These are phyloP conservation scores for Gilbertella persicaria DNA, from an alignment of 371 early-diverging fungal species.

Conservation along the genomic window DNA sequence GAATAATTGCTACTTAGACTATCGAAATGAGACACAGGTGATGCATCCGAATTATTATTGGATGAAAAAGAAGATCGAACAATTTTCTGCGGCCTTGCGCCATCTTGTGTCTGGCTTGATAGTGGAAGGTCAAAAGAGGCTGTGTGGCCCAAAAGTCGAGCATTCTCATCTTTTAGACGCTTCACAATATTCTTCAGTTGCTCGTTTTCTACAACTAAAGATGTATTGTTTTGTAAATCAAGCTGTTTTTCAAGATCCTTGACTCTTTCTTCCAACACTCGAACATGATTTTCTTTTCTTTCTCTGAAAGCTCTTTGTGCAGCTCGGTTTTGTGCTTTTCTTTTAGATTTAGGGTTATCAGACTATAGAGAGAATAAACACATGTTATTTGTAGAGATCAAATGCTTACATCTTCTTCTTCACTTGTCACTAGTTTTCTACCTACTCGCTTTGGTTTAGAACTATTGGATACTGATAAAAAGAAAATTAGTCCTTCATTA, in stretches of 20 bases:
- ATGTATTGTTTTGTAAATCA: conserved; percentile 23
- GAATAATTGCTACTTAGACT: conserved; percentile 11
- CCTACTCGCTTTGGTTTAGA: conserved; percentile 17
- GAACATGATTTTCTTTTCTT: conserved; percentile 67
- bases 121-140: conserved; percentile 52
- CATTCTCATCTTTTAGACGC: conserved; percentile 51
- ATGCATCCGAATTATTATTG: not conserved
- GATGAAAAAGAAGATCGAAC: conserved; percentile 17
- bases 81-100: conserved; percentile 27
- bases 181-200: conserved; percentile 46
- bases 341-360: conserved; percentile 46
- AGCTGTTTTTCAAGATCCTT: conserved; percentile 58
- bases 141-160: conserved; percentile 39
- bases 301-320: conserved; percentile 79
- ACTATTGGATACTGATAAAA: not conserved
- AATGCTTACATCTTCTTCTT: conserved; percentile 24
- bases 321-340: conserved; percentile 74
- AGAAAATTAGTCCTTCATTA: too few species aligned
- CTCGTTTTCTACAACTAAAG: conserved; percentile 57
- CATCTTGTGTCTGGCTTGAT: conserved; percentile 6
- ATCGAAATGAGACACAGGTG: conserved; percentile 10
- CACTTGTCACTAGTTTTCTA: conserved; percentile 27
- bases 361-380: conserved; percentile 13
- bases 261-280: conserved; percentile 63
- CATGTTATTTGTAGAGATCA: not conserved